Base-by-base conservation (phyloP, 306 rosid genomes). In the Vigna unguiculata region DNA sequence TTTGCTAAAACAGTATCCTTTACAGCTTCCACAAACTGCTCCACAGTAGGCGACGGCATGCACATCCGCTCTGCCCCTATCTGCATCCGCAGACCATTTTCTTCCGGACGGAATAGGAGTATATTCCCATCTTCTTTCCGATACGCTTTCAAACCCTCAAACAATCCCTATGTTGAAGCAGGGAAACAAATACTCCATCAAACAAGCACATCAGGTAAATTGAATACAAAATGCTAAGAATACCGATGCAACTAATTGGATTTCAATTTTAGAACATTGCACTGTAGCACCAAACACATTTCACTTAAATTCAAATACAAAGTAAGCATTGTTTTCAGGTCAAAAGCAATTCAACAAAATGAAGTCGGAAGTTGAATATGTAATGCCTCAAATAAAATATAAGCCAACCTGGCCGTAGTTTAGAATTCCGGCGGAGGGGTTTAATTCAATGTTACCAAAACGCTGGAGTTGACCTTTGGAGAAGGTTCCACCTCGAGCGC, bases 141-240 rank as follows among this genome's bases (percentile, higher is more conserved):
- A 82, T 92, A 92, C 17, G 99, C 99, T 75, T 95, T 95, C 86
- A 95, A 71, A 81, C 99, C 99, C 85, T 95, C 99, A 82, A 95
- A 95, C 77, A 95, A 74, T 25, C 99, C 99, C 99, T 95, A 82
- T 55, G 79, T 30, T 6, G n/a, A 68, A 79, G 36, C 84, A 57
- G 48, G 54, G 43, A 73, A 40, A 69, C 21, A 38, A 41, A 74
- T 52, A 68, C 40, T 51, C 76, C 48, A 55, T 2, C 21, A 66
- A 75, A 65, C 62, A 24, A 82, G 47, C 40, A 43, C 10, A 70
- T 54, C 13, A 79, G 11, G 5, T 16, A 69, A 49, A 11, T 66
- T 55, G 7, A 28, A 48, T 28, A 38, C 55, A 55, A 65, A 65
- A 65, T 20, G 2, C 13, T 32, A 66, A 67, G 9, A 48, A 10